Evolutionary conservation across 2,329 filamentous ascomycete species (phyloP).

Genomic region (Xylaria sp.): DNA sequence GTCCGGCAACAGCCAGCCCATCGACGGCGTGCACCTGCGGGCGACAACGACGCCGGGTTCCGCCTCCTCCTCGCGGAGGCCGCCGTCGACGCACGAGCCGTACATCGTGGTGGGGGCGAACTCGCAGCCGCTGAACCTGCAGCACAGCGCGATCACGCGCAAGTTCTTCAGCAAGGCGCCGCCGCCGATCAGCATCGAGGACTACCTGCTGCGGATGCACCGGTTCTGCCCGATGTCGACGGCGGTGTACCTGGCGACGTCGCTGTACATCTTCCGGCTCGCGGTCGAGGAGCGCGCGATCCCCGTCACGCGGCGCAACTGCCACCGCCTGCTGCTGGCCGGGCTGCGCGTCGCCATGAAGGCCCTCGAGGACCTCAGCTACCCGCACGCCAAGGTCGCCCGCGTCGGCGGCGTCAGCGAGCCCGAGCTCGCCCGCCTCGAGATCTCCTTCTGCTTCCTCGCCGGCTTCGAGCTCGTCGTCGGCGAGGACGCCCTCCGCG

Average conservation of each 20-base stretch:
- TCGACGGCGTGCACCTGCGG: conserved; percentile 60
- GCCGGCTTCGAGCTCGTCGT: conserved; percentile 81
- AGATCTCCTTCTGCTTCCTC: conserved; percentile 87
- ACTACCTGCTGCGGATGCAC: conserved; percentile 86
- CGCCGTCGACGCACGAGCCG: conserved; percentile 45
- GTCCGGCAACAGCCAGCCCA: conserved; percentile 37
- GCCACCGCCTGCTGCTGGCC: conserved; percentile 83
- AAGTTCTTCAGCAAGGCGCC: conserved; percentile 92
- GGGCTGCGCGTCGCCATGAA: conserved; percentile 90
- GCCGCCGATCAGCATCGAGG: conserved; percentile 78
- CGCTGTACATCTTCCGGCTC: conserved; percentile 82
- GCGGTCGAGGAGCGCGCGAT: conserved; percentile 77
- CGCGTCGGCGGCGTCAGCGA: conserved; percentile 87
- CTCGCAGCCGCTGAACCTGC: conserved; percentile 72
- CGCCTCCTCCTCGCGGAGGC: conserved; percentile 30
- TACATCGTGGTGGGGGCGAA: conserved; percentile 68
- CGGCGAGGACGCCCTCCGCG: conserved; percentile 59
- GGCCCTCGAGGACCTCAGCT: conserved; percentile 88
- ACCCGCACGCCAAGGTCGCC: conserved; percentile 80
- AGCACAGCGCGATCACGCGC: conserved; percentile 83
- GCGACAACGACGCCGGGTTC: no score
- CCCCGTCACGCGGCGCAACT: conserved; percentile 79
- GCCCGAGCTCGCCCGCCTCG: conserved; percentile 77
- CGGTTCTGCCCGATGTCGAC: conserved; percentile 92
- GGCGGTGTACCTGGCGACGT: conserved; percentile 88